phyloP scores from a whole-genome alignment of 2,329 filamentous ascomycete species.

The Aspergillus awamori region DNA sequence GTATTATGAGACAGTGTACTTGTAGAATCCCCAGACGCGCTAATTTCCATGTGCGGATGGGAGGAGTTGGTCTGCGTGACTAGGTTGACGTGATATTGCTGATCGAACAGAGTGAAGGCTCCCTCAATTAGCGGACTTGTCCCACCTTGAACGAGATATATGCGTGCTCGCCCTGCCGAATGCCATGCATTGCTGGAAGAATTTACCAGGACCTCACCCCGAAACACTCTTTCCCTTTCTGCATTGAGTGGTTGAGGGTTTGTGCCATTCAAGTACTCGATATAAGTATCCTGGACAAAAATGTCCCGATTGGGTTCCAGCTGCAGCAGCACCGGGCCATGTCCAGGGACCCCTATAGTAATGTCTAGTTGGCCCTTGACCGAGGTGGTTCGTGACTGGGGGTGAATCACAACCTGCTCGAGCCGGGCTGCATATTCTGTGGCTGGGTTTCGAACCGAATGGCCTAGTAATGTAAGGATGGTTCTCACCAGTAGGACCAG shows the following conservation, averaged over 20 bases:
- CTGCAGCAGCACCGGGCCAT: not conserved
- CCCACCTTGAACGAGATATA: slow-evolving; percentile 16
- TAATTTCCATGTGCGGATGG: no score
- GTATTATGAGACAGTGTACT: not conserved
- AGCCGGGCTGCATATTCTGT: not conserved
- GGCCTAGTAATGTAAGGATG: not conserved
- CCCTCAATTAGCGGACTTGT: slow-evolving; percentile 17
- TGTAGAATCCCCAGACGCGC: no score
- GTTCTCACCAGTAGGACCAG: not conserved
- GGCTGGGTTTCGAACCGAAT: slow-evolving; percentile 8
- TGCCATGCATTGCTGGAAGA: not conserved
- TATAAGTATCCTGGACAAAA: slow-evolving; percentile 7
- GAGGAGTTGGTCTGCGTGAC: no score
- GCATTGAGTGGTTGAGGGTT: slow-evolving; percentile 3
- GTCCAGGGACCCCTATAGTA: slow-evolving; percentile 1
- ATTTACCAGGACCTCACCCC: not conserved
- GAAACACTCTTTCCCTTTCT: slow-evolving; percentile 2
- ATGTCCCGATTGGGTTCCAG: slow-evolving; percentile 18
- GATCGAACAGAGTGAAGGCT: slow-evolving; percentile 5
- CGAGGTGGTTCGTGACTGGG: not conserved
- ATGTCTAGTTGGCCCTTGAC: not conserved
- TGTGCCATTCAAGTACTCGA: slow-evolving; percentile 9
- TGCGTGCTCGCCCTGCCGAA: slow-evolving; percentile 16
- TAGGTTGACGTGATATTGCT: slow-evolving; percentile 13
- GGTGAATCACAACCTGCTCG: slow-evolving; percentile 5